phyloP scores from a whole-genome alignment of 73 alveolate genomes.

The Symbiodinium pilosum region DNA sequence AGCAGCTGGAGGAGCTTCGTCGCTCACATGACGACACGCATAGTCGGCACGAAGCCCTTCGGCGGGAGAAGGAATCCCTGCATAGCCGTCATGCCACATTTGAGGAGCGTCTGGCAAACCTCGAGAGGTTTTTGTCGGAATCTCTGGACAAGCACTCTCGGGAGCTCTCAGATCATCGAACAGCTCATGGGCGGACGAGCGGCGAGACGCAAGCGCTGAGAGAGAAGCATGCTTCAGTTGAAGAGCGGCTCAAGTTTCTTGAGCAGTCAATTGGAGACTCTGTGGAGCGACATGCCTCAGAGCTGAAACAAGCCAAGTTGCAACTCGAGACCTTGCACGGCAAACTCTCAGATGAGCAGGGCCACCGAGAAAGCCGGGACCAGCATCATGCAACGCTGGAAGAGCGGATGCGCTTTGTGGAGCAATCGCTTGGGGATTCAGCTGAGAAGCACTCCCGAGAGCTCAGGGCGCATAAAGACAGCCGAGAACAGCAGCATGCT shows the following conservation, averaged over 20 bases:
- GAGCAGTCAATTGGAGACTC: conserved; percentile 52
- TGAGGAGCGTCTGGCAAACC: not conserved
- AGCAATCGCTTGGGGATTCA: conserved; percentile 37
- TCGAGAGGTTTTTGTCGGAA: not conserved
- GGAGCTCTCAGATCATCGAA: not conserved
- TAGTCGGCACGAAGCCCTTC: conserved; percentile 16
- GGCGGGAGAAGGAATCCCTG: not conserved
- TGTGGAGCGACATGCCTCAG: conserved; percentile 12
- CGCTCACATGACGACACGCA: conserved; percentile 7
- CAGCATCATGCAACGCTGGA: not conserved
- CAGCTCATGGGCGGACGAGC: not conserved
- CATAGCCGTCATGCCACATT: not conserved
- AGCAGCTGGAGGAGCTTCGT: conserved; percentile 65
- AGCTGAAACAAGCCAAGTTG: not conserved
- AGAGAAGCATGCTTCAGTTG: not conserved
- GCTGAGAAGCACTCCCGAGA: conserved; percentile 39
- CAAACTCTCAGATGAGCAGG: not conserved
- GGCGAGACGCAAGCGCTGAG: not conserved
- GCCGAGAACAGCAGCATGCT: conserved; percentile 17
- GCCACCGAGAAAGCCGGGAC: conserved; percentile 23
- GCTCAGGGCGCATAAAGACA: conserved; percentile 50
- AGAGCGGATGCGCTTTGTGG: conserved; percentile 62
- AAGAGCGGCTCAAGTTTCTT: conserved; percentile 1
- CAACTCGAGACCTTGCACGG: not conserved
- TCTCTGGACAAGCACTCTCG: not conserved